phyloP scores from a whole-genome alignment of 352 stramenopile genomes.

The Phytophthora melonis region DNA sequence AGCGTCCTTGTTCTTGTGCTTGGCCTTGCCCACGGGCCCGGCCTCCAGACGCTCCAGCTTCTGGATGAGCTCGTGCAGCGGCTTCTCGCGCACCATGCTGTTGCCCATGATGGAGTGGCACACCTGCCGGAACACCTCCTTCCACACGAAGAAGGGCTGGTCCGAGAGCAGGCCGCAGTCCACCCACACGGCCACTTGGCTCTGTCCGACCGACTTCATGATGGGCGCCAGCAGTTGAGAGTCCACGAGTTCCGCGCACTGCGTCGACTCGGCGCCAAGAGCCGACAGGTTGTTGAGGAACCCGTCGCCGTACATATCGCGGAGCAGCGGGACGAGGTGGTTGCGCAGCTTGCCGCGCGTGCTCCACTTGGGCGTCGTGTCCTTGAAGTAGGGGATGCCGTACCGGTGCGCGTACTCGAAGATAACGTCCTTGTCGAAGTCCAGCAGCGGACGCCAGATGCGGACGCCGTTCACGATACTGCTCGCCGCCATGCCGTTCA shows the following conservation, averaged over 20 bases:
- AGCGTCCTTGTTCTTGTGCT: constrained; percentile 53
- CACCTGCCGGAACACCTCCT: constrained; percentile 84
- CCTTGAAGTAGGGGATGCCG: constrained; percentile 98
- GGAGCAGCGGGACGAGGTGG: constrained; percentile 93
- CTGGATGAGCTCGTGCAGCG: constrained; percentile 74
- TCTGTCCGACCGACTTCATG: constrained; percentile 62
- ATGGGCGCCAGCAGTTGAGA: constrained; percentile 66
- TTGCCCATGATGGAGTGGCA: constrained; percentile 86
- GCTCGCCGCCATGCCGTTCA: constrained; percentile 94
- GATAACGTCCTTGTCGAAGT: constrained; percentile 95
- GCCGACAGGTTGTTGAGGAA: constrained; percentile 87
- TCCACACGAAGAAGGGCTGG: constrained; percentile 90
- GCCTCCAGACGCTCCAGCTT: constrained; percentile 68
- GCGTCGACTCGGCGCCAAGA: constrained; percentile 80
- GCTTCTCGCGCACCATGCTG: constrained; percentile 88
- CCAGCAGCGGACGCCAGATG: constrained; percentile 94
- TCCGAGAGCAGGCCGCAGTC: constrained; percentile 59
- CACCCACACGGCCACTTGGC: constrained; percentile 77
- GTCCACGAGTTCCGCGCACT: constrained; percentile 79
- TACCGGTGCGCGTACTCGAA: constrained; percentile 96
- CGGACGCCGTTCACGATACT: constrained; percentile 77
- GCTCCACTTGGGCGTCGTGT: constrained; percentile 97
- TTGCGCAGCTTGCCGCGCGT: constrained; percentile 97
- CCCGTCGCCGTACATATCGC: constrained; percentile 96
- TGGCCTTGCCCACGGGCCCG: constrained; percentile 29